Evolutionary conservation across 176 grass and related monocot species (phyloP).

Genomic region (Leersia perrieri): DNA sequence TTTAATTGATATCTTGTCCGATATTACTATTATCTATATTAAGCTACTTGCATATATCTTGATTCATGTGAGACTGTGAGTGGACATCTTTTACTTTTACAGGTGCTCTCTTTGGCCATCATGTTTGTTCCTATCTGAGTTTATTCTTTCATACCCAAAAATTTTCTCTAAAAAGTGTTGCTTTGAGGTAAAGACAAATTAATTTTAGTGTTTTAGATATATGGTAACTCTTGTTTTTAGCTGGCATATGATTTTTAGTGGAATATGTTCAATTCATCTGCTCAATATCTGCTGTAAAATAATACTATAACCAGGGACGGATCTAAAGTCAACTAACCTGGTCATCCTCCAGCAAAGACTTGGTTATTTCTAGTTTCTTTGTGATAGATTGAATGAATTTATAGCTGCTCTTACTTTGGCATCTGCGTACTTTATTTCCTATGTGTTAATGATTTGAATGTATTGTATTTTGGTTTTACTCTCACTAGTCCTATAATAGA

Average conservation of each 20-base stretch:
- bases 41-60: neutral
- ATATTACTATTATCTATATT: neutral
- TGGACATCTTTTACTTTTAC: constrained; percentile 32
- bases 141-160: constrained; percentile 71
- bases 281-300: neutral
- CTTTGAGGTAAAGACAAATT: constrained; percentile 60
- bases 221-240: neutral
- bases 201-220: neutral
- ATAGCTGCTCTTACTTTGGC: no score
- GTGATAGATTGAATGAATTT: neutral
- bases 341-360: neutral
- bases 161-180: constrained; percentile 65
- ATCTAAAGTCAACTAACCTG: neutral
- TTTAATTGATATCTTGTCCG: neutral
- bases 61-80: neutral
- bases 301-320: neutral
- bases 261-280: neutral
- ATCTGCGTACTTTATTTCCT: no score
- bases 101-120: constrained; percentile 95
- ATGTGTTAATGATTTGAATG: no score
- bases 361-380: neutral
- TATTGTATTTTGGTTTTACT: no score
- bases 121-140: constrained; percentile 83
- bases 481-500: no score
- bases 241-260: neutral